Evolutionary conservation across 176 grass and related monocot species (phyloP).

Genomic region (Oryza punctata): DNA sequence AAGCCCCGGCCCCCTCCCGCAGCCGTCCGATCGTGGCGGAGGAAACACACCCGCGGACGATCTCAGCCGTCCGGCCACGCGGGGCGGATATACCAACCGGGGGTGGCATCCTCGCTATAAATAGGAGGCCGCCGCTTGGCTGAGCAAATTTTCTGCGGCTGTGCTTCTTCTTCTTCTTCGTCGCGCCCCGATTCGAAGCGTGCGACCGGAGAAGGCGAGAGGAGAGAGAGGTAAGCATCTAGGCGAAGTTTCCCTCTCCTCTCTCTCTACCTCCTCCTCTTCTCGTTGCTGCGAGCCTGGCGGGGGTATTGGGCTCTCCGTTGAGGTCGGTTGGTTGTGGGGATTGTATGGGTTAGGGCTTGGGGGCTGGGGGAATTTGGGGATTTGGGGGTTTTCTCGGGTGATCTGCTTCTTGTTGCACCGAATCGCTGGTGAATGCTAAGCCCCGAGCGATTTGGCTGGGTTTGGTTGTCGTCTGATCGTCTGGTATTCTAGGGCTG

Average conservation of each 20-base stretch:
- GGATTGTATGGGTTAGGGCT: neutral
- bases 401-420: neutral
- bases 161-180: neutral
- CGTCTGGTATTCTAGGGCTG: neutral
- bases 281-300: neutral
- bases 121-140: neutral
- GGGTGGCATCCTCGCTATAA: conserved; percentile 8
- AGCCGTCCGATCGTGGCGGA: neutral
- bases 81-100: conserved; percentile 1
- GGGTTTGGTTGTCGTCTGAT: neutral
- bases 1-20: accelerated
- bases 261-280: neutral
- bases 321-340: neutral
- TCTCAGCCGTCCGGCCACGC: conserved; percentile 12
- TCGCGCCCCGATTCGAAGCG: conserved; percentile 32
- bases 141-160: neutral
- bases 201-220: neutral
- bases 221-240: conserved; percentile 12
- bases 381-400: too few relatives aligned
- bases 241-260: too few relatives aligned
- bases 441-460: neutral
- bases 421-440: neutral
- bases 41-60: conserved; percentile 29
- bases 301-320: neutral
- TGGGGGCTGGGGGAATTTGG: neutral